A percentile compares a stretch with the other conserved stretches of the same genome.
Conservation (phyloP, 2,329 filamentous ascomycete species). For the Beauveria pseudobassiana region DNA sequence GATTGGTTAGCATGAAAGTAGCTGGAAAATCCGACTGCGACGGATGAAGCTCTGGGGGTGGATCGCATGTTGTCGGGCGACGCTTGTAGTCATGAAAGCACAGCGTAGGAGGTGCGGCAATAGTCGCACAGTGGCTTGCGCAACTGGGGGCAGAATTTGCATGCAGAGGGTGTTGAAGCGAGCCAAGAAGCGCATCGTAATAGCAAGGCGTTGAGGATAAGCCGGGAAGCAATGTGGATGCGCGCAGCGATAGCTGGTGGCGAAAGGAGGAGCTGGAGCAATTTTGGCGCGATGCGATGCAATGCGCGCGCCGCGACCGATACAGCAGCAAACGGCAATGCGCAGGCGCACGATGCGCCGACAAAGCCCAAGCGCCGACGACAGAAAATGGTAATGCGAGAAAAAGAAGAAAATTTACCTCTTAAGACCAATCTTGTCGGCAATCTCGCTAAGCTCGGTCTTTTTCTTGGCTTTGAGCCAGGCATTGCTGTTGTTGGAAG, state of each 20-base stretch:
- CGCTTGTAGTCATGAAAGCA: not conserved
- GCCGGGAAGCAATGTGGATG: not conserved
- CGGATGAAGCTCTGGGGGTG: not conserved
- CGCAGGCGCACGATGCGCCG: not conserved
- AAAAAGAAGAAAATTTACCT: conserved; percentile 49
- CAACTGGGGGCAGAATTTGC: not conserved
- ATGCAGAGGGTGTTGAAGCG: not conserved
- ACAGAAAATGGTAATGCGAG: not conserved
- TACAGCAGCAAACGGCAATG: not conserved
- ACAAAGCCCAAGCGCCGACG: not conserved
- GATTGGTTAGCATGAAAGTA: not conserved
- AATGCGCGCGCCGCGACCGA: not conserved
- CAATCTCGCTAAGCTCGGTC: conserved; percentile 67
- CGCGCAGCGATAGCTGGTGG: not conserved
- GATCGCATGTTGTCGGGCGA: not conserved
- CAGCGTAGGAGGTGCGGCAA: not conserved
- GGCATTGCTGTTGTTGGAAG: conserved; percentile 41
- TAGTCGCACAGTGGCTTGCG: not conserved
- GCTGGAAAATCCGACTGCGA: not conserved
- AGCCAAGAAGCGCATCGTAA: not conserved
- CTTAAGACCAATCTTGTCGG: conserved; percentile 60
- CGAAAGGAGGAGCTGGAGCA: not conserved
- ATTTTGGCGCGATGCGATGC: conserved; percentile 4
- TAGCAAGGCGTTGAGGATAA: not conserved
- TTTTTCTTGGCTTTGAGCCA: conserved; percentile 82